Percentiles rank a stretch among this genome's conserved stretches.
Conservation (phyloP, 2,329 filamentous ascomycete species). For the Nothophoma quercina region DNA sequence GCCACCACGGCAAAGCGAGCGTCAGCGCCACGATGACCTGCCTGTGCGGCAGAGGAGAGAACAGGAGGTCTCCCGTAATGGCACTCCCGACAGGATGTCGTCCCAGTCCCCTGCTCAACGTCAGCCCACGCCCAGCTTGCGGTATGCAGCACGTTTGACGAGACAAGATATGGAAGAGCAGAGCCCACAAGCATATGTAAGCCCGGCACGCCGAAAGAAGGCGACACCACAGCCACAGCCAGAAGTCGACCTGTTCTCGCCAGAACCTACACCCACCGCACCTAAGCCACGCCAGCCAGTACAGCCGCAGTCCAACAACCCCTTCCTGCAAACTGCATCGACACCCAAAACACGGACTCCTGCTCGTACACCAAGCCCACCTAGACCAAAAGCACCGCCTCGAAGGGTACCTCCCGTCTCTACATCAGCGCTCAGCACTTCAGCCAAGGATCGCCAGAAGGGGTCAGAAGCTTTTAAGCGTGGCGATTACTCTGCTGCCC, state of each 20-base stretch:
- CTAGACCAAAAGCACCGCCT: slow-evolving; percentile 58
- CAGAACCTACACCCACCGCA: slow-evolving; percentile 37
- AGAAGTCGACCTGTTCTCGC: slow-evolving; percentile 67
- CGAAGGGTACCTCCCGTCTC: slow-evolving; percentile 73
- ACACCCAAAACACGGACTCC: slow-evolving; percentile 43
- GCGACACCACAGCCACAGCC: slow-evolving; percentile 57
- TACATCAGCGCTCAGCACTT: slow-evolving; percentile 73
- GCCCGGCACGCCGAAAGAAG: slow-evolving; percentile 81
- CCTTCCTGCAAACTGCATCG: slow-evolving; percentile 44
- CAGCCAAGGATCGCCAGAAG: slow-evolving; percentile 77
- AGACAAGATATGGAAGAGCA: slow-evolving; percentile 81
- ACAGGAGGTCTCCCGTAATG: slow-evolving; percentile 33
- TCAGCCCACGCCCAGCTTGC: slow-evolving; percentile 34
- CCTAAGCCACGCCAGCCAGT: slow-evolving; percentile 40
- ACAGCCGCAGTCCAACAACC: slow-evolving; percentile 49
- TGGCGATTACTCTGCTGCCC: slow-evolving; percentile 88
- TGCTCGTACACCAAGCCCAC: slow-evolving; percentile 50
- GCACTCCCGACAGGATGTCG: slow-evolving; percentile 46
- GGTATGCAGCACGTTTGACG: slow-evolving; percentile 68
- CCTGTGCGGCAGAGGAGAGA: slow-evolving; percentile 36
- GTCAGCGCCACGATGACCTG: slow-evolving; percentile 32
- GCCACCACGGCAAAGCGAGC: slow-evolving; percentile 40
- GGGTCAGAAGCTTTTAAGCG: slow-evolving; percentile 92
- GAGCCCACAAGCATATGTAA: slow-evolving; percentile 83
- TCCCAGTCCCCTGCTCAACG: slow-evolving; percentile 52